These are phyloP conservation scores for Cephalotrichum gorgonifer DNA, from an alignment of 2,329 filamentous ascomycete species.

Conservation along the genomic window DNA sequence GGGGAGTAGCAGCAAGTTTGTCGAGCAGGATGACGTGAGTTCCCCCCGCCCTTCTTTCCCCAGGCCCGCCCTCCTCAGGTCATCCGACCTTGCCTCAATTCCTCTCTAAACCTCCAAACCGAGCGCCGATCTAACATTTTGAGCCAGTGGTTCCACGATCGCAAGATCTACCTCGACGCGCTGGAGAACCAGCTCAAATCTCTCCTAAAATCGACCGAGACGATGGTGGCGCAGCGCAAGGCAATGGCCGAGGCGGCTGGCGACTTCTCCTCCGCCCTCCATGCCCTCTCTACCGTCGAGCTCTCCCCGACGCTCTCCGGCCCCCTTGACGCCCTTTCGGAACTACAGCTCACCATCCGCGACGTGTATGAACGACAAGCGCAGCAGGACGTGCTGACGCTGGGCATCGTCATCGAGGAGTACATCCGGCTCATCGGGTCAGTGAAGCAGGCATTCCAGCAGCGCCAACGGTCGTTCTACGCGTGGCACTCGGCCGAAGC, in stretches of 20 bases:
- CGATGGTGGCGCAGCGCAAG: constrained; percentile 84
- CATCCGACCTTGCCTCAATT: no score
- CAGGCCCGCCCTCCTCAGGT: no score
- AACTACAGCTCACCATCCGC: constrained; percentile 84
- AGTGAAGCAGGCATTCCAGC: constrained; percentile 84
- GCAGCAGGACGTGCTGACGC: constrained; percentile 89
- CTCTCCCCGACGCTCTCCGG: constrained; percentile 80
- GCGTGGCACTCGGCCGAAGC: constrained; percentile 87
- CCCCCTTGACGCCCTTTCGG: constrained; percentile 82
- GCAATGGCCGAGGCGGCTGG: constrained; percentile 86
- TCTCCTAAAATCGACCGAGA: constrained; percentile 86
- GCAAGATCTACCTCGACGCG: constrained; percentile 87
- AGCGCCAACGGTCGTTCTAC: constrained; percentile 92
- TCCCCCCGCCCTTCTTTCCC: neutral
- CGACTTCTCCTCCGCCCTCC: constrained; percentile 88
- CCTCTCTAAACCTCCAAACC: no score
- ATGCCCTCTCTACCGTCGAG: constrained; percentile 85
- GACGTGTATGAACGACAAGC: constrained; percentile 96
- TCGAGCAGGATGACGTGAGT: constrained; percentile 91
- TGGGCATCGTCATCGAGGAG: constrained; percentile 96
- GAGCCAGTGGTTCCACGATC: constrained; percentile 87
- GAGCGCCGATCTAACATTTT: no score
- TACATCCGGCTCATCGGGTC: constrained; percentile 94
- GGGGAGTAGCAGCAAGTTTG: constrained; percentile 74
- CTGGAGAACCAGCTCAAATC: constrained; percentile 85